Conservation (phyloP, 2,329 filamentous ascomycete species). For the Clarireedia paspali region DNA sequence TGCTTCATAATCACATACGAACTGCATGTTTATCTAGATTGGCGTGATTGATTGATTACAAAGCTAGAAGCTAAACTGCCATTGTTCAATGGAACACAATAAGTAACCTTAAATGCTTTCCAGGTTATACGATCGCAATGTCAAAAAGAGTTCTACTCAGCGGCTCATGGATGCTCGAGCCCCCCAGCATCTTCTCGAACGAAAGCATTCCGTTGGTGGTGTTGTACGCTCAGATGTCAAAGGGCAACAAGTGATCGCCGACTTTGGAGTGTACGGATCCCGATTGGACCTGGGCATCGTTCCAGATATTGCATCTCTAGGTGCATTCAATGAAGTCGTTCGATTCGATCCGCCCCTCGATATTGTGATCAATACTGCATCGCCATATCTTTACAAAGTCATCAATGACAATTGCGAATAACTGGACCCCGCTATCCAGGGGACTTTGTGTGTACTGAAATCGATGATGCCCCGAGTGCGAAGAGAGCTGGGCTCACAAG, state of each 20-base stretch:
- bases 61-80: no score
- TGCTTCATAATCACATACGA: no score
- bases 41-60: no score
- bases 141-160: conserved; percentile 25
- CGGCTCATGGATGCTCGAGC: conserved; percentile 24
- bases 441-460: conserved; percentile 64
- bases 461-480: conserved; percentile 48
- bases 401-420: conserved; percentile 31
- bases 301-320: conserved; percentile 59
- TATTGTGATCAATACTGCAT: conserved; percentile 62
- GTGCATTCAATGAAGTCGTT: conserved; percentile 57
- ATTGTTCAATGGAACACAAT: no score
- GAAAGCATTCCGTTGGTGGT: conserved; percentile 31
- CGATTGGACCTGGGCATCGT: conserved; percentile 47
- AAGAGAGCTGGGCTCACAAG: conserved; percentile 59
- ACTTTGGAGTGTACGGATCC: conserved; percentile 26
- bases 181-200: conserved; percentile 15
- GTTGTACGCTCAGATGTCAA: conserved; percentile 39
- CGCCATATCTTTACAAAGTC: conserved; percentile 35
- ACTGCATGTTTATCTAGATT: no score
- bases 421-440: conserved; percentile 47
- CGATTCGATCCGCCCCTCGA: conserved; percentile 48
- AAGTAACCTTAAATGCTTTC: no score
- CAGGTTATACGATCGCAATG: conserved; percentile 8
- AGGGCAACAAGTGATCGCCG: conserved; percentile 33